Base-by-base conservation (phyloP, 2,329 filamentous ascomycete species). In the Karstenula rhodostoma region DNA sequence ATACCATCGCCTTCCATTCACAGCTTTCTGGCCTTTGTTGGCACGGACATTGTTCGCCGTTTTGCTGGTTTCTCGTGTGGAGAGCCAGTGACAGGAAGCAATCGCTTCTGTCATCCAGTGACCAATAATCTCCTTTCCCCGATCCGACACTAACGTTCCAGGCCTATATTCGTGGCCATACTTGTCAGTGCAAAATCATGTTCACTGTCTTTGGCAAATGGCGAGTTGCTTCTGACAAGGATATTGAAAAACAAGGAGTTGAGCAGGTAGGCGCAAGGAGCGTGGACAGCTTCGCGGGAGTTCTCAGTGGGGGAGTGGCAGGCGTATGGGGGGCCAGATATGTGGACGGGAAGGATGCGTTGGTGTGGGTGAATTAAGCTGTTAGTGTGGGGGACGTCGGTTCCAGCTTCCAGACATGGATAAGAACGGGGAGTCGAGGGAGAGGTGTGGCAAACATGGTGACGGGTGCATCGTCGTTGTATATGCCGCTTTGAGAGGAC, bases 171-270 rank as follows among this genome's bases (percentile, higher is more conserved):
- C 33, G 27, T 5, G 25, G 9, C 46, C 44, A 17, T 4, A 50
- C 40, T 46, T n/a, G 52, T 7, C 54, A 57, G 37, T 64, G 60
- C 42, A 67, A 70, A 53, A 67, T 70, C 29, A 63, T 52, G n/a
- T 54, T 70, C 12, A 67, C 68, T 44, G 57, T 70, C 23, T 69
- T 37, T 56, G 40, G 46, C 23, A 47, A 19, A 56, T 25, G n/a
- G 22, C 23, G 35, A 57, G 35, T 33, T 27, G 13, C 35, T 50
- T 12, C 44, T 44, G 33, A 42, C 42, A 19, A 40, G 42, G 29
- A 40, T 50, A 23, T 23, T 47, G 42, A 17, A 12, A 10, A 23
- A 55, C 25, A 46, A 46, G 19, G 9, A 46, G 19, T 46, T 56
- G 37, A 47, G 25, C 17, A 49, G 8, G 33, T 25, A 19, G 25